phyloP scores from a whole-genome alignment of 768 basidiomycete species.

The Hypholoma sublateritium region DNA sequence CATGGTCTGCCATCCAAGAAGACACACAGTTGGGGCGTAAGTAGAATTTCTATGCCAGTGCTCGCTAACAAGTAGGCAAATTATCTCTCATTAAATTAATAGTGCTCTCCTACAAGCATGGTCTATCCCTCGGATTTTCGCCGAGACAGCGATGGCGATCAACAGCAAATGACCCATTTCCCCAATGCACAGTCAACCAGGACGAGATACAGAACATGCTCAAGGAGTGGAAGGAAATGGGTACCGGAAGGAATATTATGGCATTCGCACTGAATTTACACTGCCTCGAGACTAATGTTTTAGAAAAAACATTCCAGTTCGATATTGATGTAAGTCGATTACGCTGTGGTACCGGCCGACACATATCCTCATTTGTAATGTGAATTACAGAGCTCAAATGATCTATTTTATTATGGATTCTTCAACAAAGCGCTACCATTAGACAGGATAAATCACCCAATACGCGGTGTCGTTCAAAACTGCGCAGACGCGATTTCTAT shows the following conservation, averaged over 20 bases:
- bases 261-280: constrained; percentile 11
- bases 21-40: neutral
- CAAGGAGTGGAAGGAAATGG: constrained; percentile 4
- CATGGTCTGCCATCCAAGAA: constrained; percentile 1
- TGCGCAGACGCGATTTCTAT: constrained; percentile 12
- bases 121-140: neutral
- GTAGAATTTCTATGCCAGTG: neutral
- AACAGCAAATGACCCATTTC: constrained; percentile 1
- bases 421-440: constrained; percentile 6
- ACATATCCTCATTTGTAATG: neutral
- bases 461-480: constrained; percentile 10
- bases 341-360: too few relatives aligned
- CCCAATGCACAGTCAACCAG: constrained; percentile 10
- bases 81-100: too few relatives aligned
- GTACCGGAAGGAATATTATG: neutral
- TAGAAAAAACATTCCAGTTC: constrained; percentile 16
- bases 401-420: constrained; percentile 9
- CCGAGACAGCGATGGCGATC: constrained; percentile 8
- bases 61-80: neutral
- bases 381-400: neutral
- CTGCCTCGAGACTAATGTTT: constrained; percentile 16
- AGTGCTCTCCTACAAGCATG: constrained; percentile 6
- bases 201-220: constrained; percentile 1
- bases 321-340: constrained; percentile 6
- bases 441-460: neutral